Conservation (phyloP, 2,329 filamentous ascomycete genomes). For the Ustulina deusta region DNA sequence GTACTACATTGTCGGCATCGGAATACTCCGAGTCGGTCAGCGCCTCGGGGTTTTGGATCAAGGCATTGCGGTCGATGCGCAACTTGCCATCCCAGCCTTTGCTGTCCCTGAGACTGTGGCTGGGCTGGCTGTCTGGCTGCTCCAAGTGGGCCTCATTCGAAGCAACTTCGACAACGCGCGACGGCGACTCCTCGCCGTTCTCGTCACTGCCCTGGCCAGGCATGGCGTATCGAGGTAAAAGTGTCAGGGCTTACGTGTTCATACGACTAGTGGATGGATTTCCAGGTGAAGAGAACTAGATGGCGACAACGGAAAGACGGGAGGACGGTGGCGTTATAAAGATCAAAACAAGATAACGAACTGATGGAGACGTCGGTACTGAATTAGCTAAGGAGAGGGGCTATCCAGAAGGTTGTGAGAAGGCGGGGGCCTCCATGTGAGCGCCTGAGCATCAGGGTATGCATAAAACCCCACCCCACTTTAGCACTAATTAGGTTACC, state of each 20-base stretch:
- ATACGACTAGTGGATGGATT: not conserved
- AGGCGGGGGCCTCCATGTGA: no score
- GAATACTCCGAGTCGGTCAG: constrained; percentile 88
- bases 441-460: no score
- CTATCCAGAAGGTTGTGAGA: no score
- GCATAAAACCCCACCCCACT: no score
- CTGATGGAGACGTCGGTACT: not conserved
- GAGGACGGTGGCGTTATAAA: not conserved
- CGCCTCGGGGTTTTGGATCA: constrained; percentile 82
- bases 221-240: constrained; percentile 30
- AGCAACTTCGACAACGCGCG: constrained; percentile 62
- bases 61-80: constrained; percentile 75
- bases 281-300: not conserved
- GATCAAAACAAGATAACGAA: not conserved
- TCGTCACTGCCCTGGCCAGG: constrained; percentile 45
- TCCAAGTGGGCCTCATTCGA: constrained; percentile 57
- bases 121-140: constrained; percentile 57
- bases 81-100: constrained; percentile 89
- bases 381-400: no score
- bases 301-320: not conserved
- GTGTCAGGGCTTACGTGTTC: not conserved
- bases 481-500: no score
- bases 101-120: constrained; percentile 66
- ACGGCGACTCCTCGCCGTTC: constrained; percentile 48
- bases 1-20: constrained; percentile 75